Evolutionary conservation across 1,284 basidiomycete genomes (phyloP), one percentile per base, ranked within the genome.

Genomic region (Xanthoconium separans): DNA sequence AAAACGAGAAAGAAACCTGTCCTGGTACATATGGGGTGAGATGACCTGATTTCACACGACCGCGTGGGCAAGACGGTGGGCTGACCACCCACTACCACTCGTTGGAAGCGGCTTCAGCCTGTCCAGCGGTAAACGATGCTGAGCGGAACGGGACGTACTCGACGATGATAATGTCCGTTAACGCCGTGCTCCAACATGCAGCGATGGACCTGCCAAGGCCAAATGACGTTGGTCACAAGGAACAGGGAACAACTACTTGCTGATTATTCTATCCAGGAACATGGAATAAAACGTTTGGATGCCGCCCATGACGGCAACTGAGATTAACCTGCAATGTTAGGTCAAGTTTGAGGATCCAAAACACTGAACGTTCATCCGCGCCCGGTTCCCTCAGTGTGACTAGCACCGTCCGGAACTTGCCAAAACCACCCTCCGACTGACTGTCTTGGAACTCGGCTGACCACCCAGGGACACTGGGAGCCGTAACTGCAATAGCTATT

Each of bases 331-430:
- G 50, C 2, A 51, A 47, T 4, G 6, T 20, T 18, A 13, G 27
- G 42, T 50, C 44, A 31, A 16, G 20, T 40, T 40, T 24, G 6
- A 24, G 10, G 79, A 56, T 83, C 87, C 43, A n/a, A n/a, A n/a
- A 84, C 81, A 18, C 87, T 85, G 60, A 86, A 88, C 4, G 84
- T 85, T 65, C 89, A 60, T 85, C 77, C 13, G 79, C 76, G 44
- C 80, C 79, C 1, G 81, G 75, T n/a, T 80, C 71, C 10, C 75
- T 78, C 53, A 81, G 60, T 6, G 77, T 72, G 29, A 79, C 68
- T 24, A 80, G 59, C 27, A 79, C 78, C 0, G 65, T 66, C 22
- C 72, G 64, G 64, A 87, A 80, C 61, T 77, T 75, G 15, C 85
- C 85, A 61, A 89, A 89, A 12, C 83, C 79, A 1, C 77, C 83